Conservation (phyloP, 164 flowering plant genomes). For the Magnolia officinalis region DNA sequence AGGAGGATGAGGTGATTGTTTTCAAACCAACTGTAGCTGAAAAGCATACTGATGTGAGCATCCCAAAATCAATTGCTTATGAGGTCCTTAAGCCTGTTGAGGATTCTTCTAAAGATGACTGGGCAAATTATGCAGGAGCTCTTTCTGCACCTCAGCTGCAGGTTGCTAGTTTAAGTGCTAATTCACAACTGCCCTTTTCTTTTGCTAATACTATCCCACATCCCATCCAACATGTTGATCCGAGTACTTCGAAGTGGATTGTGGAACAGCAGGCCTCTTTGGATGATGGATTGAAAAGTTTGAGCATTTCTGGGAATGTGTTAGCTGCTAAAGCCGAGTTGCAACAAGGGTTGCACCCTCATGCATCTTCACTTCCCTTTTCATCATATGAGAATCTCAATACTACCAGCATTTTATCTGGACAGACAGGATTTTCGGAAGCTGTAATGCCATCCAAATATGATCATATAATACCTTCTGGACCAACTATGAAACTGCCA, state of each 20-base stretch:
- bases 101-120: slow-evolving; percentile 28
- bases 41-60: slow-evolving; percentile 35
- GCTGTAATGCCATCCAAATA: slow-evolving; percentile 36
- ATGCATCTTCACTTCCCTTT: slow-evolving; percentile 32
- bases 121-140: slow-evolving; percentile 21
- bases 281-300: slow-evolving; percentile 41
- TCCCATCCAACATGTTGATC: slow-evolving; percentile 32
- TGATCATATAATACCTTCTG: slow-evolving; percentile 40
- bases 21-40: slow-evolving; percentile 69
- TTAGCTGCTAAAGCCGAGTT: slow-evolving; percentile 25
- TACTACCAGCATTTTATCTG: slow-evolving; percentile 19
- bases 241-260: slow-evolving; percentile 43
- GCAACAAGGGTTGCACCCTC: slow-evolving; percentile 31
- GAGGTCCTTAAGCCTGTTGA: slow-evolving; percentile 31
- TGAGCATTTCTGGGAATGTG: slow-evolving; percentile 55
- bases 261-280: slow-evolving; percentile 40
- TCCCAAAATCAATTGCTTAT: slow-evolving; percentile 23
- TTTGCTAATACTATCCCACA: slow-evolving; percentile 27
- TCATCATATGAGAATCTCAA: slow-evolving; percentile 30
- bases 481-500: slow-evolving; percentile 27
- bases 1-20: slow-evolving; percentile 92
- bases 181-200: slow-evolving; percentile 27
- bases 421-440: slow-evolving; percentile 32
- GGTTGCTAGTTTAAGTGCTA: slow-evolving; percentile 17
- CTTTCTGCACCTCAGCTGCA: slow-evolving; percentile 28